phyloP scores from a whole-genome alignment of 495 filamentous ascomycete species.

The Platismatia glauca region DNA sequence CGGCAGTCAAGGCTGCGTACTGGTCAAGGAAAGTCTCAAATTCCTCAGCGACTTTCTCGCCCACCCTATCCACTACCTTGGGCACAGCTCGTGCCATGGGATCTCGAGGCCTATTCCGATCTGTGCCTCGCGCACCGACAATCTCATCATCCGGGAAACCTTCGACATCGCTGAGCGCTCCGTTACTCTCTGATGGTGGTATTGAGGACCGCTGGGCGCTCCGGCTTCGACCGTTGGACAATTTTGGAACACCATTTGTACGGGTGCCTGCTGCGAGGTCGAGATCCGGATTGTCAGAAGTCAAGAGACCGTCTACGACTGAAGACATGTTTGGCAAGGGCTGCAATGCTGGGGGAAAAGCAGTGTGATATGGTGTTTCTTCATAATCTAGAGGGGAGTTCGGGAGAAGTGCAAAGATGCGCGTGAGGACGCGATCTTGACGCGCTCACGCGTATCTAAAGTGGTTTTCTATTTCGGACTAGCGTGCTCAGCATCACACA shows the following conservation, averaged over 20 bases:
- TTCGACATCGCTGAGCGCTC: conserved; percentile 45
- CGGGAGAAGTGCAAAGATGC: neutral
- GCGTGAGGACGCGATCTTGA: conserved; percentile 6
- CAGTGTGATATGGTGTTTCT: neutral
- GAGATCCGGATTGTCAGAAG: conserved; percentile 42
- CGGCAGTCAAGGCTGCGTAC: conserved; percentile 33
- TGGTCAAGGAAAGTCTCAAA: conserved; percentile 87
- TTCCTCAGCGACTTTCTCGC: conserved; percentile 70
- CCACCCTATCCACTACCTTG: conserved; percentile 77
- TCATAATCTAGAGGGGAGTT: neutral
- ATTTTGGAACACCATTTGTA: conserved; percentile 15
- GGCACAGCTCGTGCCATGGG: conserved; percentile 59
- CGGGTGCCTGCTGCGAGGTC: conserved; percentile 27
- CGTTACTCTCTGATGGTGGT: conserved; percentile 44
- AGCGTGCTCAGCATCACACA: neutral
- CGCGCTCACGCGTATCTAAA: neutral
- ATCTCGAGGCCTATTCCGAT: conserved; percentile 49
- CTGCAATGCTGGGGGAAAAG: neutral
- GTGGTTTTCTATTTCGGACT: neutral
- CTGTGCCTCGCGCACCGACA: conserved; percentile 44
- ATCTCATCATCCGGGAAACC: conserved; percentile 54
- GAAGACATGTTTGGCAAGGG: conserved; percentile 37
- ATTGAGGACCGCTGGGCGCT: conserved; percentile 31
- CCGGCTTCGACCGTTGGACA: conserved; percentile 29
- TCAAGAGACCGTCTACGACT: conserved; percentile 43